Conservation (phyloP, 2,329 filamentous ascomycete genomes). For the Ceratocystis alfenasii region DNA sequence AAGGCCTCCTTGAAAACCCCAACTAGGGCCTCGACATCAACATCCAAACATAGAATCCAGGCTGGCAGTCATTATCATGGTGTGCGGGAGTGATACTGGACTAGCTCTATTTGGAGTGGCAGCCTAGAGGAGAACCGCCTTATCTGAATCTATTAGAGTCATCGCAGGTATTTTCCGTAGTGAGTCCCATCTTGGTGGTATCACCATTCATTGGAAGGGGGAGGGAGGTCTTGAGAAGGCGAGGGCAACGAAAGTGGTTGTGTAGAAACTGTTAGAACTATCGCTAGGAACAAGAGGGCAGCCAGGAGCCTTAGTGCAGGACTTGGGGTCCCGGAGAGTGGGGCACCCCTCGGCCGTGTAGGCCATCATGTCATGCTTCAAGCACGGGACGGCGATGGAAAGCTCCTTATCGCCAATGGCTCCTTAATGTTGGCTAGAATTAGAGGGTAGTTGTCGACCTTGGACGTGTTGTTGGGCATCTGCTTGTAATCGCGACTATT, state of each 20-base stretch:
- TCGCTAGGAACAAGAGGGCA: conserved; percentile 44
- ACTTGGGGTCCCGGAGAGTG: conserved; percentile 34
- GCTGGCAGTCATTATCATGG: neutral
- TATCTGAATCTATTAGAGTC: conserved; percentile 25
- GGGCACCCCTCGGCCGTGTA: conserved; percentile 51
- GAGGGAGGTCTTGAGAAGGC: neutral
- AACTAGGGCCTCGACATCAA: neutral
- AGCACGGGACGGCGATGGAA: conserved; percentile 56
- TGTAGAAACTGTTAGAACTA: conserved; percentile 29
- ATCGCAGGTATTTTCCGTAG: neutral
- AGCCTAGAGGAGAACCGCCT: conserved; percentile 47
- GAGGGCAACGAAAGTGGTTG: neutral
- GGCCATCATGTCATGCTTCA: conserved; percentile 53
- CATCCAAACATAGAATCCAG: neutral
- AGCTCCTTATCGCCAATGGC: conserved; percentile 45
- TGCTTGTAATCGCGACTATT: conserved; percentile 60
- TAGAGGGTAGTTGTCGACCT: conserved; percentile 51
- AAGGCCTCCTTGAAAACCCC: conserved; percentile 48
- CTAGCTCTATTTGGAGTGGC: conserved; percentile 37
- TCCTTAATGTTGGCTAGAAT: conserved; percentile 47
- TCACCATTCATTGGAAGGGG: neutral
- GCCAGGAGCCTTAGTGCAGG: conserved; percentile 36
- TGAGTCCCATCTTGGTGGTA: neutral
- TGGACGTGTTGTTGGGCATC: conserved; percentile 48
- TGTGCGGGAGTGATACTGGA: neutral